Base-by-base conservation (phyloP, 371 early-diverging fungal species). In the Saksenaea vasiformis region DNA sequence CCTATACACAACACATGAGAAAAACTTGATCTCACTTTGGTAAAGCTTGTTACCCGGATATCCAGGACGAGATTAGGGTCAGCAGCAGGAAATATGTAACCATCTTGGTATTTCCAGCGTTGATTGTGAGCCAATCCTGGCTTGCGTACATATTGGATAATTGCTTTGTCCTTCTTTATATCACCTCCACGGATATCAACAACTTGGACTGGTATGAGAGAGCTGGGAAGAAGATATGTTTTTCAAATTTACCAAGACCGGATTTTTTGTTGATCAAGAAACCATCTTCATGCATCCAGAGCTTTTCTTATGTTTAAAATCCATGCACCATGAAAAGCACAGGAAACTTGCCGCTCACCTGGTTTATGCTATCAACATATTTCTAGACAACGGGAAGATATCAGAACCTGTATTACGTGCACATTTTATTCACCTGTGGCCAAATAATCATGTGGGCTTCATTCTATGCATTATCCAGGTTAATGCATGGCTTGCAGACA, bases 201-300 rank as follows among this genome's bases (percentile, higher is more conserved):
- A 1, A 78, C 82, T 81, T 54, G 22, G 51, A 53, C 10, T 13
- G n/a, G 31, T 47, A 8, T 19, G 19, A 44, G 24, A 11, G 27
- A 58, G 5, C n/a, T 14, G 13, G 31, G 7, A 31, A 4, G 7
- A 31, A 4, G 7, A 31, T 31, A 7, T 31, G 31, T 9, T 26
- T 35, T 43, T 24, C 14, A 19, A 35, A 11, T 58, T 62, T 71
- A 80, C 81, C 81, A 36, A 81, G 67, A 11, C 82, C 82, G 17
- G 82, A 81, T 63, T 81, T 81, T 53, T 78, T 76, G 59, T 81
- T 81, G 28, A 81, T 78, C 66, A 81, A 68, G 56, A 81, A 81
- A 0, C 82, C 82, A 59, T 78, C 77, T 67, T 81, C 82, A 69
- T 78, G 75, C 74, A 77, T 78, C 82, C 82, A 81, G 9, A 81